Evolutionary conservation across 257 asterid species (phyloP), one percentile per base, ranked within the genome.

Genomic region (Solanum acaule): DNA sequence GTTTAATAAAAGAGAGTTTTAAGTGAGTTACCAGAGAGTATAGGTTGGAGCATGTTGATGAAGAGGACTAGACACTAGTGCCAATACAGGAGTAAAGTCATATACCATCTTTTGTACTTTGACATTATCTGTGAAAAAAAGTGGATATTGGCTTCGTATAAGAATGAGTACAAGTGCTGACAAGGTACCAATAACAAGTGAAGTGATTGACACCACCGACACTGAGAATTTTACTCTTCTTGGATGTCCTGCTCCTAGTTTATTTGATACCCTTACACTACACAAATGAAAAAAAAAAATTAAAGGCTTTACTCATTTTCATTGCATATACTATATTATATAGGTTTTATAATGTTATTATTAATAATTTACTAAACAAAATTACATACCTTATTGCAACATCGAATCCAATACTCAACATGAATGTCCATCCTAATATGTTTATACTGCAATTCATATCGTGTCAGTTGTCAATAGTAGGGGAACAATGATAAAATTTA

Each of bases 321-420:
- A 46, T 46, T 46, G 20, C 18, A 14, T 46, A 46, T 46, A 46
- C 59, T 46, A 46, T 14, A 46, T 46, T 46, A 46, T 46, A 46
- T 46, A 46, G 59, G 20, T 14, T 46, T 46, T 46, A 46, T 15
- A 46, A 14, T 46, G 59, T 5, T 46, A 46, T 46, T 14, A 14
- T 46, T 46, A 46, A 59, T 59, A 22, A 16, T 59, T 52, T 8
- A 59, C 67, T 59, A 59, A 59, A 59, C 27, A 59, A 59, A 59
- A 59, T 3, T 20, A 3, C 44, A 25, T 34, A 88, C 83, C 86
- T 88, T 76, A 77, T 85, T n/a, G 88, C 90, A 20, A 78, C 90
- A 84, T 85, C 71, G 37, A 88, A 56, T 84, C 88, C 90, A 59
- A 88, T 56, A n/a, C 65, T 70, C 40, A 72, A 68, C 86, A 88